phyloP scores from a whole-genome alignment of 345 rosid genomes.

The Corchorus capsularis region DNA sequence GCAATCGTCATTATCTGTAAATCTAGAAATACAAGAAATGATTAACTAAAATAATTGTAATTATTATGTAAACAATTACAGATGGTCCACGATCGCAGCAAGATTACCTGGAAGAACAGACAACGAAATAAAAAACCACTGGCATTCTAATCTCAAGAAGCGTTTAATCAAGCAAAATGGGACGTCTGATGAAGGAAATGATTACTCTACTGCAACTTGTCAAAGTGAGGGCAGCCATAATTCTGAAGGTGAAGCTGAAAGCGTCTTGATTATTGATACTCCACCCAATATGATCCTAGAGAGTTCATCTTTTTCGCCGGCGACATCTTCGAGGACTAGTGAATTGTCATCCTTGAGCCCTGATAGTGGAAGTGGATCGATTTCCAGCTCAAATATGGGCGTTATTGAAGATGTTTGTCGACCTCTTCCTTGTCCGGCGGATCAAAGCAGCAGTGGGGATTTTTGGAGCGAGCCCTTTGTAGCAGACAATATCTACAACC shows the following conservation, averaged over 20 bases:
- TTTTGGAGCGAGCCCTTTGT: slow-evolving; percentile 45
- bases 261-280: neutral
- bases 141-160: slow-evolving; percentile 39
- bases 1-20: neutral
- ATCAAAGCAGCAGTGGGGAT: slow-evolving; percentile 22
- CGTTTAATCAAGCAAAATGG: neutral
- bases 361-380: neutral
- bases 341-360: neutral
- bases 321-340: neutral
- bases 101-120: slow-evolving; percentile 42
- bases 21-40: neutral
- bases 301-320: slow-evolving; percentile 26
- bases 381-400: neutral
- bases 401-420: neutral
- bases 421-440: neutral
- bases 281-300: slow-evolving; percentile 16
- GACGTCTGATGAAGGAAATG: neutral
- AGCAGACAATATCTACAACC: slow-evolving; percentile 17
- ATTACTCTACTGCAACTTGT: neutral
- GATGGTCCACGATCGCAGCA: slow-evolving; percentile 44
- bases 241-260: slow-evolving; percentile 2
- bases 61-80: neutral
- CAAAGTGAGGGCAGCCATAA: neutral
- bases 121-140: slow-evolving; percentile 42
- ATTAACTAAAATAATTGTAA: neutral